phyloP scores from a whole-genome alignment of 1,284 basidiomycete species.

The Ustanciosporium gigantosporum region DNA sequence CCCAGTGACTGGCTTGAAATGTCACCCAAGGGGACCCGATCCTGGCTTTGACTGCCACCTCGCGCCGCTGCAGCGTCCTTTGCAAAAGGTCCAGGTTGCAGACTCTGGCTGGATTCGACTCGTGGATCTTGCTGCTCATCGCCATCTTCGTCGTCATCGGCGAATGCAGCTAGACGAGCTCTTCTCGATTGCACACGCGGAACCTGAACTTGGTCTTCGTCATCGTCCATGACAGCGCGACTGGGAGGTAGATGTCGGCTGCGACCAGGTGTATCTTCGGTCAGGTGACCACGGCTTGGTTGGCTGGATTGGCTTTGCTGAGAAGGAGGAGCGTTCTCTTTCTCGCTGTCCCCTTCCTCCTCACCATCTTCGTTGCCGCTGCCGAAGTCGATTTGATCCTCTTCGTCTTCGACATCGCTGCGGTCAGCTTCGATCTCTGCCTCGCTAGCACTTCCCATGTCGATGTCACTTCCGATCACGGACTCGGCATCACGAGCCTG shows the following conservation, averaged over 20 bases:
- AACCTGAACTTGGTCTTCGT: slow-evolving; percentile 32
- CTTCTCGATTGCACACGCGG: slow-evolving; percentile 11
- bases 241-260: slow-evolving; percentile 10
- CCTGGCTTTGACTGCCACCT: slow-evolving; percentile 8
- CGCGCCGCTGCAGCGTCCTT: slow-evolving; percentile 1
- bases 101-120: background rate
- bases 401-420: slow-evolving; percentile 6
- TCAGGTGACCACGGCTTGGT: no score
- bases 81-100: slow-evolving; percentile 20
- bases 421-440: slow-evolving; percentile 4
- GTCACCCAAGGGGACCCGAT: slow-evolving; percentile 22
- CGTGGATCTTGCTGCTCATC: slow-evolving; percentile 11
- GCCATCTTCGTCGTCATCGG: slow-evolving; percentile 30
- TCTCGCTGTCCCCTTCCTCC: slow-evolving; percentile 42
- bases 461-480: slow-evolving; percentile 29
- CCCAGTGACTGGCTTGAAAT: slow-evolving; percentile 34
- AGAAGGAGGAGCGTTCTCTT: slow-evolving; percentile 44
- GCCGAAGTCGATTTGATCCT: slow-evolving; percentile 16
- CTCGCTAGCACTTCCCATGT: slow-evolving; percentile 38
- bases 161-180: slow-evolving; percentile 18
- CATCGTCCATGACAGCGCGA: slow-evolving; percentile 35
- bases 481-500: slow-evolving; percentile 25
- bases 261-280: slow-evolving; percentile 10
- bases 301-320: slow-evolving; percentile 16
- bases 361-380: slow-evolving; percentile 10